phyloP scores from a whole-genome alignment of 345 rosid genomes.

The Combretum micranthum region DNA sequence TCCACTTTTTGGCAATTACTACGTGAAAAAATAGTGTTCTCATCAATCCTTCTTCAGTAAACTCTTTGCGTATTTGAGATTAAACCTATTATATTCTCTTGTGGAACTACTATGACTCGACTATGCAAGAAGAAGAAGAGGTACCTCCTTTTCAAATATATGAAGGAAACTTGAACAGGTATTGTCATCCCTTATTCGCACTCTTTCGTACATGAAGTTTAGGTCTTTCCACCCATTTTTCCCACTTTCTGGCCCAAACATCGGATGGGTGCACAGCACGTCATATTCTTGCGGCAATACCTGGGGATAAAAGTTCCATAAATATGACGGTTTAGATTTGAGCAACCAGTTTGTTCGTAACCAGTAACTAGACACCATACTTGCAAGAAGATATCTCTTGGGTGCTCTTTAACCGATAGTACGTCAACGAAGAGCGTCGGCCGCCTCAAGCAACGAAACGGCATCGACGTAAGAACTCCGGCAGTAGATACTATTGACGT shows the following conservation, averaged over 20 bases:
- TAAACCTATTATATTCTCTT: no score
- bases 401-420: conserved; percentile 52
- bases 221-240: conserved; percentile 46
- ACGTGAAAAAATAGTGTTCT: no score
- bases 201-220: conserved; percentile 41
- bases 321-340: no score
- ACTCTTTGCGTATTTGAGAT: no score
- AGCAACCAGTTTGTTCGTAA: not conserved
- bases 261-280: conserved; percentile 59
- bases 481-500: conserved; percentile 43
- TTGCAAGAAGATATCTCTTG: conserved; percentile 35
- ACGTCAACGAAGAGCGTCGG: conserved; percentile 52
- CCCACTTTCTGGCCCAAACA: conserved; percentile 70
- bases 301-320: conserved; percentile 8
- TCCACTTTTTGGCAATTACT: no score
- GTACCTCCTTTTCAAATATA: conserved; percentile 37
- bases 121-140: not conserved
- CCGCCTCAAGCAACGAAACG: conserved; percentile 27
- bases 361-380: conserved; percentile 9
- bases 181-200: conserved; percentile 30
- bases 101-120: not conserved
- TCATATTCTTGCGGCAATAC: conserved; percentile 38
- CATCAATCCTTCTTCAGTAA: no score
- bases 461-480: conserved; percentile 31
- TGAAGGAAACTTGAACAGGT: conserved; percentile 34